Percentiles rank a stretch among this genome's conserved stretches.
Conservation (phyloP, 1,284 basidiomycete species). For the Pterulicium gracile region DNA sequence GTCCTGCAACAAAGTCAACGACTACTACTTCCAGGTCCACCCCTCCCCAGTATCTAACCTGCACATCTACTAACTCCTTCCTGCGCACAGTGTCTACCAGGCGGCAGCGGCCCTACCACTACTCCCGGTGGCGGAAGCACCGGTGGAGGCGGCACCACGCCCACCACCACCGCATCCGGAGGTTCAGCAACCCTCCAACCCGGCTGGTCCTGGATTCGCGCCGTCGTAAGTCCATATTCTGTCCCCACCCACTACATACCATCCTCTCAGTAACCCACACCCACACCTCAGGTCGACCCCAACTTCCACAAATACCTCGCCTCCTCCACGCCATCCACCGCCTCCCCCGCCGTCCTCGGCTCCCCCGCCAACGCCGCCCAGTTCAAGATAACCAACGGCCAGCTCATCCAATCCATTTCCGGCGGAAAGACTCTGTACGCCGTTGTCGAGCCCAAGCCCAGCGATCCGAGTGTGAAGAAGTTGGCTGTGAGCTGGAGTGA, state of each 20-base stretch:
- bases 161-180: conserved; percentile 24
- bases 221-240: conserved; percentile 32
- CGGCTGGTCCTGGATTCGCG: conserved; percentile 48
- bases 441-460: conserved; percentile 33
- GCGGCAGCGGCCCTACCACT: conserved; percentile 14
- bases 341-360: conserved; percentile 39
- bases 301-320: conserved; percentile 59
- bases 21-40: conserved; percentile 36
- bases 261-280: background rate
- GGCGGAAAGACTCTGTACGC: conserved; percentile 37
- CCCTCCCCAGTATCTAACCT: too few relatives aligned
- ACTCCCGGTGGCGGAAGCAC: conserved; percentile 14
- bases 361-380: conserved; percentile 37
- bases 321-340: conserved; percentile 32
- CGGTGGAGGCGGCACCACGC: conserved; percentile 17
- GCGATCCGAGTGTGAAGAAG: conserved; percentile 35
- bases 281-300: conserved; percentile 33
- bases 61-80: background rate
- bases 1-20: conserved; percentile 32
- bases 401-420: conserved; percentile 37
- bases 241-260: background rate
- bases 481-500: conserved; percentile 38
- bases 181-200: conserved; percentile 35
- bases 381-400: conserved; percentile 42
- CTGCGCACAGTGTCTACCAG: conserved; percentile 27